Percentiles rank a stretch among this genome's conserved stretches.
Evolutionary conservation across 768 basidiomycete genomes (phyloP).

Genomic region (Agaricus sinodeliciosus): DNA sequence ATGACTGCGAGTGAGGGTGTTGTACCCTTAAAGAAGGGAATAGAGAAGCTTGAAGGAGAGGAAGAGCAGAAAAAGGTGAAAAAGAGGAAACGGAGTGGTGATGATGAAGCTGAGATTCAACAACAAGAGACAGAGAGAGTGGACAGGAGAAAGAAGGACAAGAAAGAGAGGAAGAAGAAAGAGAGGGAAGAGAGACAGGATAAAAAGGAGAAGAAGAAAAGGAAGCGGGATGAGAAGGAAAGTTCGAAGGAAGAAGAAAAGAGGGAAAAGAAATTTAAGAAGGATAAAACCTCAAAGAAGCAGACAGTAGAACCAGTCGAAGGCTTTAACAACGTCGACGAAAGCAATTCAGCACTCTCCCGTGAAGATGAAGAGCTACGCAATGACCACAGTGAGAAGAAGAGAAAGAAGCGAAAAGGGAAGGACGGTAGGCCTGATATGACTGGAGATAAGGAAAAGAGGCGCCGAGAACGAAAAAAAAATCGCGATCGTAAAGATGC

Average conservation of each 20-base stretch:
- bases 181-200: slow-evolving; percentile 14
- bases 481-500: slow-evolving; percentile 5
- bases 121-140: neutral
- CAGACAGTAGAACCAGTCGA: too few species aligned
- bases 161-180: slow-evolving; percentile 9
- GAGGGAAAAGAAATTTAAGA: neutral
- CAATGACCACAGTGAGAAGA: neutral
- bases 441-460: slow-evolving; percentile 10
- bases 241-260: neutral
- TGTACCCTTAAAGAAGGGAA: neutral
- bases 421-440: neutral
- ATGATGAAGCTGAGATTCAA: neutral
- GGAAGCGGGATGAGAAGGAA: slow-evolving; percentile 1
- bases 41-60: neutral
- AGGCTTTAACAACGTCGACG: too few species aligned
- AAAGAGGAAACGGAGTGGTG: slow-evolving; percentile 10
- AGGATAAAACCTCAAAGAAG: slow-evolving; percentile 8
- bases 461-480: slow-evolving; percentile 9
- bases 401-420: neutral
- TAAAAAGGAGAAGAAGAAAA: slow-evolving; percentile 15
- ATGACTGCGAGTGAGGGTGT: slow-evolving; percentile 10
- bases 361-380: neutral
- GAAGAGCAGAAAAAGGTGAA: neutral
- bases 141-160: neutral
- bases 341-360: too few species aligned